A percentile compares a stretch with the other conserved stretches of the same genome.
Evolutionary conservation across 208 protist species (phyloP).

Genomic region (Trypanosomatidae sp.): DNA sequence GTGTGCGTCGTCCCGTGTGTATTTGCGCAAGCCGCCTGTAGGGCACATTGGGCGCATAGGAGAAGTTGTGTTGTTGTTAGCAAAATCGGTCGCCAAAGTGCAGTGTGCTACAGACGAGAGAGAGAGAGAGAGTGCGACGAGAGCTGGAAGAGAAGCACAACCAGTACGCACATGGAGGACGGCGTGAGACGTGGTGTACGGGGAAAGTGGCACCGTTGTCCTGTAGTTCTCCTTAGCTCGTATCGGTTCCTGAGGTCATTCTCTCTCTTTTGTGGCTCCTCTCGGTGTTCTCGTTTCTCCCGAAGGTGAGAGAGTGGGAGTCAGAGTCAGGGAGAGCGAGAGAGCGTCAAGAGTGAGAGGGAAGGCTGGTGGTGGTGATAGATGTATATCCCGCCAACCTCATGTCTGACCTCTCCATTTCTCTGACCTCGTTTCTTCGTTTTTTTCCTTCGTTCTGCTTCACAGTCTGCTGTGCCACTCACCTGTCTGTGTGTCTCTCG

Average conservation of each 20-base stretch:
- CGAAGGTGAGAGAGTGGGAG: not conserved
- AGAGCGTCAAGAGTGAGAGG: not conserved
- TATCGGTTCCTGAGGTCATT: not conserved
- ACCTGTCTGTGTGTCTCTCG: not conserved
- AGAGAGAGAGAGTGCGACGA: not conserved
- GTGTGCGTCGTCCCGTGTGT: not conserved
- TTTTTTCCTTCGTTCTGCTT: not conserved
- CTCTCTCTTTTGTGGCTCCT: slow-evolving; percentile 4
- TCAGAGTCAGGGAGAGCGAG: not conserved
- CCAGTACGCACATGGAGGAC: not conserved
- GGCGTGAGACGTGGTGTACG: not conserved
- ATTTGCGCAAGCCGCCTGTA: not conserved
- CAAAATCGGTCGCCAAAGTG: not conserved
- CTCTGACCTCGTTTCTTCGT: not conserved
- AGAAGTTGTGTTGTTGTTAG: not conserved
- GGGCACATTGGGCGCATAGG: not conserved
- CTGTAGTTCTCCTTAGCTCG: not conserved
- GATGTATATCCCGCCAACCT: not conserved
- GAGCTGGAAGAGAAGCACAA: not conserved
- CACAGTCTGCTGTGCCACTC: not conserved
- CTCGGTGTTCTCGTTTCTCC: not conserved
- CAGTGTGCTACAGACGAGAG: not conserved
- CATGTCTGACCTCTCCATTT: not conserved
- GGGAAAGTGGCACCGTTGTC: not conserved
- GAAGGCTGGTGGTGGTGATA: not conserved